phyloP scores from a whole-genome alignment of 2,329 filamentous ascomycete genomes.

The Colletotrichum zoysiae region DNA sequence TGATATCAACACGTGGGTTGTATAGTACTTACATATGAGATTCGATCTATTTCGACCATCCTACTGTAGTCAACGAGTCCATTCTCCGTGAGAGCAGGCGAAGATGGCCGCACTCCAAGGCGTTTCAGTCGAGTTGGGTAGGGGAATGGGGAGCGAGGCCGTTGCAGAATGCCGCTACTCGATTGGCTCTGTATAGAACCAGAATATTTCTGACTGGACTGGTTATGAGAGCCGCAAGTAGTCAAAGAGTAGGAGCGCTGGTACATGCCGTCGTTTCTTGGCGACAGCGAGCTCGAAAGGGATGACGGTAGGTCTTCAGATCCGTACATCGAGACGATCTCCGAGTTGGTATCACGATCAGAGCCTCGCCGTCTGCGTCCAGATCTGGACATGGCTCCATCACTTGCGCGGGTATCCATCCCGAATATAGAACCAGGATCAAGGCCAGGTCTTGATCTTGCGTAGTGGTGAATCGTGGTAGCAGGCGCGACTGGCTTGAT shows the following conservation, averaged over 20 bases:
- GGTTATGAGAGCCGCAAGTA: conserved; percentile 60
- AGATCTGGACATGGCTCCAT: conserved; percentile 53
- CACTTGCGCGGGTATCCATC: conserved; percentile 48
- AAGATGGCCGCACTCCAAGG: conserved; percentile 63
- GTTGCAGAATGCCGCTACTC: conserved; percentile 58
- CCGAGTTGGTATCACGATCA: conserved; percentile 65
- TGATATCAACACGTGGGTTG: neutral
- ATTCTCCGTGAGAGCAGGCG: conserved; percentile 62
- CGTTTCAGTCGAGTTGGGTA: conserved; percentile 70
- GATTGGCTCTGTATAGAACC: conserved; percentile 62
- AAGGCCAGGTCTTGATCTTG: conserved; percentile 48
- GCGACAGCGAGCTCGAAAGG: conserved; percentile 56
- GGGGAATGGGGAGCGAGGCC: conserved; percentile 70
- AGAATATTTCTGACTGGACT: conserved; percentile 63
- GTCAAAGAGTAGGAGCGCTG: conserved; percentile 68
- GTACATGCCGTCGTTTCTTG: conserved; percentile 57
- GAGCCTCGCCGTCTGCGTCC: conserved; percentile 61
- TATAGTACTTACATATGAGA: conserved; percentile 57
- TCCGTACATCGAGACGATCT: conserved; percentile 68
- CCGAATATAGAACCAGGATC: conserved; percentile 47
- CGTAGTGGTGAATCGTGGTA: conserved; percentile 48
- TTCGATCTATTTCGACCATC: conserved; percentile 63
- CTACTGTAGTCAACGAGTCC: conserved; percentile 63
- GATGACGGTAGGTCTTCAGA: conserved; percentile 61
- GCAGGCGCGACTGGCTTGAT: conserved; percentile 59